phyloP scores from a whole-genome alignment of 352 stramenopile genomes.

The Globisporangium rhizosaccharum region DNA sequence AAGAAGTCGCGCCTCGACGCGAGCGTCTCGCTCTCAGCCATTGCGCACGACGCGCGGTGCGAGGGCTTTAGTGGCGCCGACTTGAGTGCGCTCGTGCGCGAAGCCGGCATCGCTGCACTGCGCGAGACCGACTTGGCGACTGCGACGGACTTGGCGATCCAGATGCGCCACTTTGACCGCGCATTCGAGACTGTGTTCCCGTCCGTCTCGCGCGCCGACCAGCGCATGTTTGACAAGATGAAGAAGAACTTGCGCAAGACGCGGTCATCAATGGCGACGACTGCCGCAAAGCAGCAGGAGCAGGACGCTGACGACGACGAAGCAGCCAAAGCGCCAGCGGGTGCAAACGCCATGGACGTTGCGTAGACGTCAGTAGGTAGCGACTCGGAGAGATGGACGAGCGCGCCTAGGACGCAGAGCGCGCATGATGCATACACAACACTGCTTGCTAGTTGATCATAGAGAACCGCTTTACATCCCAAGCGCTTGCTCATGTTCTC shows the following conservation, averaged over 20 bases:
- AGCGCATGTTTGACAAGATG: conserved; percentile 87
- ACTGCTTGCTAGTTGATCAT: not conserved
- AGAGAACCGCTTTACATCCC: not conserved
- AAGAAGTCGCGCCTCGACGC: conserved; percentile 59
- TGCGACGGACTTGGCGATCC: conserved; percentile 39
- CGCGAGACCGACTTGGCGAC: conserved; percentile 53
- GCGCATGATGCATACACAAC: not conserved
- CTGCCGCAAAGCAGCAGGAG: not conserved
- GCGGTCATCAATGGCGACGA: conserved; percentile 27
- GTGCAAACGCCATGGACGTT: not conserved
- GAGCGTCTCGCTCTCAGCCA: conserved; percentile 83
- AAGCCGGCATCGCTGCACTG: conserved; percentile 95
- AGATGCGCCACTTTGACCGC: conserved; percentile 59
- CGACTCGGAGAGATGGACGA: not conserved
- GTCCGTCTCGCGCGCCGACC: conserved; percentile 76
- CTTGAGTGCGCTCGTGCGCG: conserved; percentile 94
- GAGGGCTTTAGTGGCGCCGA: conserved; percentile 97
- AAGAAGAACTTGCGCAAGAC: conserved; percentile 83
- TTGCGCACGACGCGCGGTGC: conserved; percentile 87
- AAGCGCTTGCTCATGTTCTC: not conserved
- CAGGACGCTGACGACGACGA: conserved; percentile 3
- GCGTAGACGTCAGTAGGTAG: not conserved
- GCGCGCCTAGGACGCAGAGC: not conserved
- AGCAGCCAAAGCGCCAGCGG: not conserved
- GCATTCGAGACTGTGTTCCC: conserved; percentile 81